Evolutionary conservation across 192 early-diverging fungal genomes (phyloP).

Genomic region (Paraglomus brasilianum): DNA sequence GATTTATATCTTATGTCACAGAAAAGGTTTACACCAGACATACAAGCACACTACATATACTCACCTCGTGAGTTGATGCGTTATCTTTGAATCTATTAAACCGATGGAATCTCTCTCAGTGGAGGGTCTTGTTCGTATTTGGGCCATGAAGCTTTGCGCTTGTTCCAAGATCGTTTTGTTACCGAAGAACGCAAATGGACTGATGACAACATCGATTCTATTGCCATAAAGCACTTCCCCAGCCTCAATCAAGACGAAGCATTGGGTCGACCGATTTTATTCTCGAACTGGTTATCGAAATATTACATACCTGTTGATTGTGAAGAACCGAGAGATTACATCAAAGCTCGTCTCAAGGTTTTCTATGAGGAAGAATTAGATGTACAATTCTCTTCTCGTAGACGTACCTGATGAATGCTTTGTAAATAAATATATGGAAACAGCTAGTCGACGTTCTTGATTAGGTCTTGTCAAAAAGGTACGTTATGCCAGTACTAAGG

Average conservation of each 20-base stretch:
- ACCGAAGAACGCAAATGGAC: slow-evolving; percentile 90
- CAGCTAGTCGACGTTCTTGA: no score
- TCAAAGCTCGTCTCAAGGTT: slow-evolving; percentile 89
- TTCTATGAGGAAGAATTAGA: slow-evolving; percentile 99
- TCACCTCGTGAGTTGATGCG: slow-evolving; percentile 99
- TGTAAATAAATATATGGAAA: no score
- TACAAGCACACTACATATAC: slow-evolving; percentile 99
- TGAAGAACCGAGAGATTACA: slow-evolving; percentile 89
- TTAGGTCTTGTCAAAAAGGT: no score
- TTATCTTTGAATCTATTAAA: slow-evolving; percentile 93
- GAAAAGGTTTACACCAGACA: slow-evolving; percentile 91
- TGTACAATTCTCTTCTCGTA: slow-evolving; percentile 77
- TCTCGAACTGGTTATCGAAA: slow-evolving; percentile 97
- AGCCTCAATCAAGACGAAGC: slow-evolving; percentile 66
- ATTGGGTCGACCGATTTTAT: slow-evolving; percentile 88
- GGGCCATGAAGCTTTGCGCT: slow-evolving; percentile 98
- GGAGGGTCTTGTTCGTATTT: slow-evolving; percentile 90
- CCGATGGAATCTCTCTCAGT: slow-evolving; percentile 74
- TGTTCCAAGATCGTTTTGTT: slow-evolving; percentile 99
- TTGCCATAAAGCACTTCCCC: slow-evolving; percentile 89
- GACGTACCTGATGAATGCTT: no score
- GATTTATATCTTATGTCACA: slow-evolving; percentile 93
- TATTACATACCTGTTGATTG: slow-evolving; percentile 87
- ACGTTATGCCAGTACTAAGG: no score
- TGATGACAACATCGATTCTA: slow-evolving; percentile 77